phyloP scores from a whole-genome alignment of 2,329 filamentous ascomycete species.

The Colletotrichum agaves region DNA sequence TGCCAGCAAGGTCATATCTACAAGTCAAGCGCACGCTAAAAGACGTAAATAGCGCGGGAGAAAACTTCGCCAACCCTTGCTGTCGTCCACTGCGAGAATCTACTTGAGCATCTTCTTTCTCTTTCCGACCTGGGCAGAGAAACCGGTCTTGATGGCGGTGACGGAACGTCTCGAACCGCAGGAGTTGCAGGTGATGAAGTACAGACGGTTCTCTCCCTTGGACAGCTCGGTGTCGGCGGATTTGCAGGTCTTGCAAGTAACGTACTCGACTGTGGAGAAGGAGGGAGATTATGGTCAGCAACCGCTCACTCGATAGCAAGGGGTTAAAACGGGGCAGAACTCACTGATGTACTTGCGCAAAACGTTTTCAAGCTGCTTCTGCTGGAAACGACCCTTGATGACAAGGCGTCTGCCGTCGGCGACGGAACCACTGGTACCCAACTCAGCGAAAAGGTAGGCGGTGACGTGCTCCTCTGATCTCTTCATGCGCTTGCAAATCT shows the following conservation, averaged over 20 bases:
- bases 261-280: constrained; percentile 79
- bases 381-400: constrained; percentile 99
- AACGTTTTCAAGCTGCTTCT: constrained; percentile 99
- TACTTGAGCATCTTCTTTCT: constrained; percentile 88
- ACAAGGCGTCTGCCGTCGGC: constrained; percentile 93
- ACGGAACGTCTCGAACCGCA: constrained; percentile 87
- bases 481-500: constrained; percentile 99
- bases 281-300: constrained; percentile 44
- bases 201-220: constrained; percentile 99
- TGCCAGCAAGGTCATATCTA: constrained; percentile 34
- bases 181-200: constrained; percentile 81
- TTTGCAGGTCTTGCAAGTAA: constrained; percentile 98
- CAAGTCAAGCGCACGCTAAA: constrained; percentile 35
- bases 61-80: constrained; percentile 24
- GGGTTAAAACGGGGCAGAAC: constrained; percentile 45
- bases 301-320: neutral
- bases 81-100: constrained; percentile 3
- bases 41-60: constrained; percentile 36
- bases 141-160: constrained; percentile 99
- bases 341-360: constrained; percentile 92
- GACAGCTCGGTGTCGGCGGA: constrained; percentile 94
- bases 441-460: constrained; percentile 83
- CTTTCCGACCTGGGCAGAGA: constrained; percentile 99
- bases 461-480: constrained; percentile 97
- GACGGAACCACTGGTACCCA: constrained; percentile 96